Evolutionary conservation across 495 filamentous ascomycete genomes (phyloP).

Genomic region (Aspergillus cristatus): DNA sequence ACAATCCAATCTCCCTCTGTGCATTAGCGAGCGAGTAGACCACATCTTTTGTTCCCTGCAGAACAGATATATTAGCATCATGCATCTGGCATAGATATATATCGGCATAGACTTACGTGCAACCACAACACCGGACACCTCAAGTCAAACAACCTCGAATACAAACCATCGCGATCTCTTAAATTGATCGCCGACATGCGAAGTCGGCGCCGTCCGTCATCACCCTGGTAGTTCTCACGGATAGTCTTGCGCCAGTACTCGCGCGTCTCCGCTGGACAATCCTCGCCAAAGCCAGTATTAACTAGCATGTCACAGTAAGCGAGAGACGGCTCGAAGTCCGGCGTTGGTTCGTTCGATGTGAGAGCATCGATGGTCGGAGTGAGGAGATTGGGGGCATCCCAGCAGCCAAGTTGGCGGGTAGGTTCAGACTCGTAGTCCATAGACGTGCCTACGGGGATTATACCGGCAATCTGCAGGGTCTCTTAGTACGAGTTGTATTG

Average conservation of each 20-base stretch:
- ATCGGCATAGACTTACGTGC: constrained; percentile 52
- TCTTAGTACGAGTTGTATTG: too few relatives aligned
- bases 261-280: constrained; percentile 27
- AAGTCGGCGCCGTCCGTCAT: constrained; percentile 49
- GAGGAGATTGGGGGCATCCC: constrained; percentile 45
- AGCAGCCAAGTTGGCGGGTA: constrained; percentile 47
- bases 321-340: constrained; percentile 47
- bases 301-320: constrained; percentile 48
- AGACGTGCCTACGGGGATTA: constrained; percentile 53
- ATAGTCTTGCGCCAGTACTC: constrained; percentile 47
- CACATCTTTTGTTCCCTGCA: constrained; percentile 41
- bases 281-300: constrained; percentile 45
- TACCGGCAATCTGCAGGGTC: constrained; percentile 47
- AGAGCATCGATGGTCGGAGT: constrained; percentile 37
- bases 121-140: constrained; percentile 57
- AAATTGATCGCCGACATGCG: constrained; percentile 50
- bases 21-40: constrained; percentile 38
- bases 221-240: constrained; percentile 48
- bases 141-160: constrained; percentile 44
- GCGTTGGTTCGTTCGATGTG: constrained; percentile 33
- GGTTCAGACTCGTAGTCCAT: constrained; percentile 52
- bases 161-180: constrained; percentile 49
- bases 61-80: neutral
- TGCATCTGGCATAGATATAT: too few relatives aligned
- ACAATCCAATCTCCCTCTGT: constrained; percentile 48